Percentiles rank a stretch among this genome's conserved stretches.
These are phyloP conservation scores for Candida freyschussii DNA, from an alignment of 1,139 yeast genomes.

Conservation along the genomic window DNA sequence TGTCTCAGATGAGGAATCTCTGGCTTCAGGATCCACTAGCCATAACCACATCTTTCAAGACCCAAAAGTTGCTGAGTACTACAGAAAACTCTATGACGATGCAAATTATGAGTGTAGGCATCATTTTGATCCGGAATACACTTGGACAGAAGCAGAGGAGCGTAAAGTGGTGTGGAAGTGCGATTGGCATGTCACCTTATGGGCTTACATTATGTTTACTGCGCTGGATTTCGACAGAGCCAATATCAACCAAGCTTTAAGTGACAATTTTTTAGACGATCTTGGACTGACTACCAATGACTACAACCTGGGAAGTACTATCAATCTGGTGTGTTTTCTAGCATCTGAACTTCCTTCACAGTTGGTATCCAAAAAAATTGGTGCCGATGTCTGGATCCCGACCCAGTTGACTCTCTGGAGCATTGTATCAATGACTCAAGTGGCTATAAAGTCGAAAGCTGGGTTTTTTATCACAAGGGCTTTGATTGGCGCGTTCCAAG, in stretches of 20 bases:
- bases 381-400: slow-evolving; percentile 53
- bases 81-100: slow-evolving; percentile 35
- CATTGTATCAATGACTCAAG: slow-evolving; percentile 44
- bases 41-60: slow-evolving; percentile 26
- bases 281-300: slow-evolving; percentile 40
- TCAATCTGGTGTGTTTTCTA: slow-evolving; percentile 41
- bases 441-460: slow-evolving; percentile 32
- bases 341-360: slow-evolving; percentile 54
- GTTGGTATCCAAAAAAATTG: slow-evolving; percentile 45
- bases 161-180: slow-evolving; percentile 36
- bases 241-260: slow-evolving; percentile 45
- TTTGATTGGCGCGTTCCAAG: slow-evolving; percentile 45
- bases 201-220: slow-evolving; percentile 47
- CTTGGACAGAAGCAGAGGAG: slow-evolving; percentile 44
- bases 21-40: too few species aligned
- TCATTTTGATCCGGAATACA: slow-evolving; percentile 40
- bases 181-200: slow-evolving; percentile 41
- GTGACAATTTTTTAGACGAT: slow-evolving; percentile 44
- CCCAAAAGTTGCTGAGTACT: slow-evolving; percentile 39
- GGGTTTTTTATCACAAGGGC: slow-evolving; percentile 41
- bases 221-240: slow-evolving; percentile 50
- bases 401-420: slow-evolving; percentile 48
- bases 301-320: slow-evolving; percentile 45
- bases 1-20: too few species aligned
- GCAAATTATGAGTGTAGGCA: slow-evolving; percentile 40